Evolutionary conservation across 2,329 filamentous ascomycete genomes (phyloP), one percentile per base, ranked within the genome.

Genomic region (Coniella vitis): DNA sequence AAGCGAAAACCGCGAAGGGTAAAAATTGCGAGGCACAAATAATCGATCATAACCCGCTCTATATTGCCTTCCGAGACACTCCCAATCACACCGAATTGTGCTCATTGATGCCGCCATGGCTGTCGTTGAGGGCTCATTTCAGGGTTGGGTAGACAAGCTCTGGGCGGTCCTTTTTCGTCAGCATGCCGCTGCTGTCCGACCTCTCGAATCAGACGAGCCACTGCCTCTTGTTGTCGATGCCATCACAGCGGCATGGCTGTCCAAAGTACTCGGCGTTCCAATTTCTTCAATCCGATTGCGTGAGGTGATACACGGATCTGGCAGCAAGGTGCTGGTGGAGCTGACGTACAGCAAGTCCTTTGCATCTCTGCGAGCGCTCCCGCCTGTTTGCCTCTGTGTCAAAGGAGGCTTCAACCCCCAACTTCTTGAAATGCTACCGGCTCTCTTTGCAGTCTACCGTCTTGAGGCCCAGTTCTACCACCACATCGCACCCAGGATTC

Each of bases 341-440:
- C 22, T 65, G 31, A 56, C 56, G 1, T 65, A 64, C 48, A 53
- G 31, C 22, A n/a, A 20, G 3, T 31, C 43, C n/a, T 45, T 56
- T 1, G 34, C 22, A 7, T 14, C n/a, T 48, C 55, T 38, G 22
- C 25, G 9, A 2, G 35, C 42, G 16, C 44, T 56, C 2, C 42
- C 38, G 2, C 60, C 62, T 14, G 56, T 53, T 9, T 50, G 20
- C 20, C 47, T 69, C 42, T 69, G 67, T 43, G 51, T 69, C 48
- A 69, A 69, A 56, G 67, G 65, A 16, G 61, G 63, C n/a, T 69
- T 69, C 50, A 62, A 67, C 44, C 63, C 63, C 7, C 54, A 44
- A 8, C 29, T 53, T 13, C 34, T 53, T 2, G 31, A 40, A 17
- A 4, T 32, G 10, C 51, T 50, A 5, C 51, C 51, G 21, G 21